Evolutionary conservation across 495 filamentous ascomycete species (phyloP).

Genomic region (Lineolata rhizophorae): DNA sequence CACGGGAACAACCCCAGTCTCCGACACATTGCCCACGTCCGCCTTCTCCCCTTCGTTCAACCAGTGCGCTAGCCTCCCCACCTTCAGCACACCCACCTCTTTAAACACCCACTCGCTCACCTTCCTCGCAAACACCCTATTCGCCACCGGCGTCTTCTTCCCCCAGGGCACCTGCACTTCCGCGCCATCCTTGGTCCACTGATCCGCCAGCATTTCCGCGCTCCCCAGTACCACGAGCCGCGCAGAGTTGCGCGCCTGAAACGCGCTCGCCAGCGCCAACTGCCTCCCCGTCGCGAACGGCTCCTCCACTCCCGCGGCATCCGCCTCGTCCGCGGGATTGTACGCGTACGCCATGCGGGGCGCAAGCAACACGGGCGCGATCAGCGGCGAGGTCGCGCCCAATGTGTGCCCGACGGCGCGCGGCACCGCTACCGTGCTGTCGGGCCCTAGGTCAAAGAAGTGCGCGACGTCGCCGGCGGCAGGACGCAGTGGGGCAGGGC

Average conservation of each 20-base stretch:
- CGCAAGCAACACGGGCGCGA: constrained; percentile 64
- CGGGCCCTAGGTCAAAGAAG: constrained; percentile 46
- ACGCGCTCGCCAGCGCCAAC: constrained; percentile 53
- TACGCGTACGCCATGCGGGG: constrained; percentile 74
- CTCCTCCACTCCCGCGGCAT: constrained; percentile 37
- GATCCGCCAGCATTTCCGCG: constrained; percentile 65
- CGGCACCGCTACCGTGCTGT: constrained; percentile 57
- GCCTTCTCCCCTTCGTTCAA: constrained; percentile 34
- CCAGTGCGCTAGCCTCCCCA: constrained; percentile 64
- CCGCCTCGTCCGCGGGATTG: constrained; percentile 73
- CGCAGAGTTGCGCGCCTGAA: constrained; percentile 86
- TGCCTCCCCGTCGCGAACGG: constrained; percentile 68
- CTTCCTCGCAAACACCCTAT: constrained; percentile 67
- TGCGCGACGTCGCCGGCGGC: constrained; percentile 63
- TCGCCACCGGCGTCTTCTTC: constrained; percentile 41
- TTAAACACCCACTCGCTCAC: constrained; percentile 82
- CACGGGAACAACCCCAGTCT: constrained; percentile 4
- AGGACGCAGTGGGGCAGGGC: constrained; percentile 33
- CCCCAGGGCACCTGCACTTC: no score
- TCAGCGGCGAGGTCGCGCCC: constrained; percentile 46
- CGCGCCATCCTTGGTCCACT: constrained; percentile 32
- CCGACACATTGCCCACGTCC: constrained; percentile 4
- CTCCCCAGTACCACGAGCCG: constrained; percentile 74
- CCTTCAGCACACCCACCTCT: constrained; percentile 74
- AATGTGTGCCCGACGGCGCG: constrained; percentile 59